phyloP scores from a whole-genome alignment of 371 early-diverging fungal genomes.

The Mycotypha africana region DNA sequence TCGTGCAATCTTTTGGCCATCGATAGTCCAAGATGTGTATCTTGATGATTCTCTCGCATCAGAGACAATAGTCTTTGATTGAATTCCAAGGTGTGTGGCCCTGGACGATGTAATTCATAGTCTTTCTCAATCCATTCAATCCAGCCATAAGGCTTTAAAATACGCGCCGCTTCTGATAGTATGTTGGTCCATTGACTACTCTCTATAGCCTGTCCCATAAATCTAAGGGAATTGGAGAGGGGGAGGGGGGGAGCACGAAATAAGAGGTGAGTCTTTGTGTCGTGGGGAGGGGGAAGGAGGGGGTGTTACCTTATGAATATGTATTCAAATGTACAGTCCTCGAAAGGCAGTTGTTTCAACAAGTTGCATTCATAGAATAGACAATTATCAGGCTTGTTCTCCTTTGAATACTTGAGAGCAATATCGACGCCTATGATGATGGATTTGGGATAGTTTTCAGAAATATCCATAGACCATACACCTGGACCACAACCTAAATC shows the following conservation, averaged over 20 bases:
- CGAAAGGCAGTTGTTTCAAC: constrained; percentile 30
- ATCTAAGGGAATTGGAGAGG: too few species aligned
- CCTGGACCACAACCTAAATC: constrained; percentile 54
- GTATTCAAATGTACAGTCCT: constrained; percentile 40
- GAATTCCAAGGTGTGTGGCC: constrained; percentile 30
- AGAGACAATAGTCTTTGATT: constrained; percentile 22
- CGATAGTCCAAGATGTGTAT: constrained; percentile 23
- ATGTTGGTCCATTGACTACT: constrained; percentile 24
- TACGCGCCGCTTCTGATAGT: constrained; percentile 29
- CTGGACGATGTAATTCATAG: constrained; percentile 32
- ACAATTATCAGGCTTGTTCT: constrained; percentile 41
- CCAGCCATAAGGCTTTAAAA: constrained; percentile 42
- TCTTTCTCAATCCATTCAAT: constrained; percentile 40
- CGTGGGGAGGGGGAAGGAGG: too few species aligned
- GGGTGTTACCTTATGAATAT: constrained; percentile 46
- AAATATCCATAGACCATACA: constrained; percentile 54
- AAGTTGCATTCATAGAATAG: constrained; percentile 35
- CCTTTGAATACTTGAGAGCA: constrained; percentile 30
- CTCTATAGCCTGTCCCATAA: constrained; percentile 28
- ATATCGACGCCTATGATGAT: constrained; percentile 47
- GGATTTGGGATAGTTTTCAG: constrained; percentile 52
- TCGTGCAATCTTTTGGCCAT: constrained; percentile 22
- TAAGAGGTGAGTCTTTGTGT: background rate
- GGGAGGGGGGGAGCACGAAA: too few species aligned
- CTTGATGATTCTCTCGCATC: constrained; percentile 24